phyloP scores from a whole-genome alignment of 2,329 filamentous ascomycete genomes.

The Exophiala bonariae region DNA sequence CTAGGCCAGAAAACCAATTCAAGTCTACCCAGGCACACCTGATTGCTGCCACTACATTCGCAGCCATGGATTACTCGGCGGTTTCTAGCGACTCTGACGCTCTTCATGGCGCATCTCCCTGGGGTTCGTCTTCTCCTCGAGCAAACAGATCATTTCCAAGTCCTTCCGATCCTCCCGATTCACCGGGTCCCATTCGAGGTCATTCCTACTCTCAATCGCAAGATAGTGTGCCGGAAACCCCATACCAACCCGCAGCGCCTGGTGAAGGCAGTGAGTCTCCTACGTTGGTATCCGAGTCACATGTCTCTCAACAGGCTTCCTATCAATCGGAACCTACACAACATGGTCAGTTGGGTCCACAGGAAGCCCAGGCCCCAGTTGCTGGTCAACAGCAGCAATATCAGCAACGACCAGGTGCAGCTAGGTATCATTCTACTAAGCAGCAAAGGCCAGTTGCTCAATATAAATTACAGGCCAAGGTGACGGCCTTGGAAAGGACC shows the following conservation, averaged over 20 bases:
- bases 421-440: constrained; percentile 48
- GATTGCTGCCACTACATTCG: not conserved
- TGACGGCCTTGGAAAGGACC: constrained; percentile 87
- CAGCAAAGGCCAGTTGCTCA: constrained; percentile 59
- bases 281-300: constrained; percentile 32
- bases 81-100: constrained; percentile 59
- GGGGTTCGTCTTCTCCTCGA: constrained; percentile 61
- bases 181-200: constrained; percentile 40
- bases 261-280: constrained; percentile 33
- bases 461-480: constrained; percentile 89
- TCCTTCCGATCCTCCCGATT: constrained; percentile 40
- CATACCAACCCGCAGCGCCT: constrained; percentile 32
- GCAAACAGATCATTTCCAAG: constrained; percentile 43
- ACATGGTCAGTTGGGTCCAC: constrained; percentile 14
- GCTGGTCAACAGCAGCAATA: constrained; percentile 38
- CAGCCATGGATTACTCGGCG: constrained; percentile 67
- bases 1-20: constrained; percentile 5
- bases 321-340: constrained; percentile 3
- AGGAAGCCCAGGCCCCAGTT: constrained; percentile 22
- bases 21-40: constrained; percentile 4
- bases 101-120: constrained; percentile 61
- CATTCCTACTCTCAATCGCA: constrained; percentile 25
- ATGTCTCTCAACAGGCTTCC: constrained; percentile 1
- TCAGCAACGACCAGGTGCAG: constrained; percentile 38
- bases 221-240: constrained; percentile 25